Conservation (phyloP, 495 filamentous ascomycete species). For the Zalerion maritima region DNA sequence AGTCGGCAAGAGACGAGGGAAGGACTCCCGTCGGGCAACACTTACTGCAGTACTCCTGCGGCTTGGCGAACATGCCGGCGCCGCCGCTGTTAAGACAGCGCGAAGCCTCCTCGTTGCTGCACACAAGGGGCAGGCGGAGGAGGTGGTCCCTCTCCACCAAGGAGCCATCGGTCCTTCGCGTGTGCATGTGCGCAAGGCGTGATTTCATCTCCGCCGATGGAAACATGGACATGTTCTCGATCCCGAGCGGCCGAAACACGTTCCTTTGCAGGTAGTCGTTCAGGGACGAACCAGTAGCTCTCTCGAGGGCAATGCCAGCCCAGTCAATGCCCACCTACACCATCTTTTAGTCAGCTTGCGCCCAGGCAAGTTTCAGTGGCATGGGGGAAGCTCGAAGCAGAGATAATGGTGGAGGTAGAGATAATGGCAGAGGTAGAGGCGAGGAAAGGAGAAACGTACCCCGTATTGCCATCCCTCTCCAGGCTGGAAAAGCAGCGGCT, state of each 20-base stretch:
- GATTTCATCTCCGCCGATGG: conserved; percentile 35
- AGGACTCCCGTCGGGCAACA: conserved; percentile 2
- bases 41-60: conserved; percentile 42
- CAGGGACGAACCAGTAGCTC: conserved; percentile 32
- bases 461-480: conserved; percentile 44
- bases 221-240: conserved; percentile 39
- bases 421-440: conserved; percentile 7
- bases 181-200: conserved; percentile 36
- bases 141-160: conserved; percentile 33
- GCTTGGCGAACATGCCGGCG: conserved; percentile 38
- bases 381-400: too few relatives aligned
- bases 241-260: conserved; percentile 41
- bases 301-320: conserved; percentile 43
- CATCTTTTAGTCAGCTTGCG: conserved; percentile 1
- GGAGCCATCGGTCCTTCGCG: conserved; percentile 23
- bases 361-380: background rate
- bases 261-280: conserved; percentile 40
- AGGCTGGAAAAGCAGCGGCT: conserved; percentile 42
- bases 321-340: conserved; percentile 40
- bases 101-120: conserved; percentile 17
- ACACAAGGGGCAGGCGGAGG: conserved; percentile 25
- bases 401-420: conserved; percentile 9
- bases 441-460: conserved; percentile 23
- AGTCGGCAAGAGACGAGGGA: background rate
- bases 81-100: conserved; percentile 39